A percentile compares a stretch with the other conserved stretches of the same genome.
Evolutionary conservation across 108 stramenopile species (phyloP).

Genomic region (Skeletonema tropicum): DNA sequence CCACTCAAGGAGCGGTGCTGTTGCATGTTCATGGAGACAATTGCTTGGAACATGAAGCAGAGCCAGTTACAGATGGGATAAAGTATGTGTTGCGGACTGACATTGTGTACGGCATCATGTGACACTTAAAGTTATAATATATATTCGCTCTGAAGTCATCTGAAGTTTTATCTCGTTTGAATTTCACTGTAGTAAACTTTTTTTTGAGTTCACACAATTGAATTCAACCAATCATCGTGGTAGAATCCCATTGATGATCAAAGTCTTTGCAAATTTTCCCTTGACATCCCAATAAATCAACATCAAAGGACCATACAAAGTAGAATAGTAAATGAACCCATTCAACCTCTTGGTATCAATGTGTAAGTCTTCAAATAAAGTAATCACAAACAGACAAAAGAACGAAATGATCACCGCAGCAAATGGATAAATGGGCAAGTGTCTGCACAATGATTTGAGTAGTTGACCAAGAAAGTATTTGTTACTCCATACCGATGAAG

Average conservation of each 20-base stretch:
- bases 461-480: constrained; percentile 41
- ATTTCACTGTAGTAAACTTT: neutral
- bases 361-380: constrained; percentile 63
- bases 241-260: too few species aligned
- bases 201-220: too few species aligned
- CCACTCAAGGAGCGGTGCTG: constrained; percentile 70
- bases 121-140: too few species aligned
- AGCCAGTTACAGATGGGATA: constrained; percentile 71
- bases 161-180: neutral
- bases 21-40: constrained; percentile 88
- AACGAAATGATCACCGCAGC: constrained; percentile 80
- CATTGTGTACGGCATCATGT: constrained; percentile 50
- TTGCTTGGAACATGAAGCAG: constrained; percentile 91
- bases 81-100: constrained; percentile 87
- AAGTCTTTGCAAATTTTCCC: too few species aligned
- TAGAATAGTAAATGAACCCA: constrained; percentile 79
- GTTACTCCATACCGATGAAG: constrained; percentile 44
- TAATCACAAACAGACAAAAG: constrained; percentile 73
- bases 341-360: constrained; percentile 60
- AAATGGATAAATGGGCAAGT: constrained; percentile 79
- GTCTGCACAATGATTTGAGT: constrained; percentile 51
- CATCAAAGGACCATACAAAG: constrained; percentile 82
- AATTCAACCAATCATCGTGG: too few species aligned
- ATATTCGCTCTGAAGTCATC: too few species aligned
- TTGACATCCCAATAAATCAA: constrained; percentile 17